Evolutionary conservation across 495 filamentous ascomycete genomes (phyloP).

Genomic region (Neurospora sp.): DNA sequence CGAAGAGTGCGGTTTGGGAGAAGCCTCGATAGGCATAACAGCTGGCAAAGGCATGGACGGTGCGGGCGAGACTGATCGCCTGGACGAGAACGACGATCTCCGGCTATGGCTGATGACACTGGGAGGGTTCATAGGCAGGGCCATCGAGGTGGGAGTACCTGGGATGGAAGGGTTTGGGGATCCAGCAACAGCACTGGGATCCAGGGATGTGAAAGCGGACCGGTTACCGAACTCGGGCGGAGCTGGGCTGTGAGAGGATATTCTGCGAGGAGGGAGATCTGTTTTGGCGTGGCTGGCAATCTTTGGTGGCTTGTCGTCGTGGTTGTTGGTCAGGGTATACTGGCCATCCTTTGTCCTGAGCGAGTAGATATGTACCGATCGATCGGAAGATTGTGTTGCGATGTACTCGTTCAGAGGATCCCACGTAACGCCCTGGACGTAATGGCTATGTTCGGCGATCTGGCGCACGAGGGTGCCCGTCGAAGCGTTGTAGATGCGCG

Average conservation of each 20-base stretch:
- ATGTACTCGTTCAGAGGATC: slow-evolving; percentile 97
- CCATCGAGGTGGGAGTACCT: slow-evolving; percentile 83
- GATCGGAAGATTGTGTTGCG: slow-evolving; percentile 94
- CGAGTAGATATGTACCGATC: slow-evolving; percentile 94
- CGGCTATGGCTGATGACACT: slow-evolving; percentile 78
- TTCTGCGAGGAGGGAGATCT: slow-evolving; percentile 81
- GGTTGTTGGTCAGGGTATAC: slow-evolving; percentile 55
- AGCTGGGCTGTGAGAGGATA: slow-evolving; percentile 87
- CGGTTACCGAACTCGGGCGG: slow-evolving; percentile 64
- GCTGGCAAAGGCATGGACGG: slow-evolving; percentile 91
- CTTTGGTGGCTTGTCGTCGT: slow-evolving; percentile 35
- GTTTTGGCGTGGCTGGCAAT: slow-evolving; percentile 58
- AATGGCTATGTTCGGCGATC: slow-evolving; percentile 98
- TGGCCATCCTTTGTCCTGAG: slow-evolving; percentile 94
- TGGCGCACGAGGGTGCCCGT: slow-evolving; percentile 86
- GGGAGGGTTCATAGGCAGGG: slow-evolving; percentile 95
- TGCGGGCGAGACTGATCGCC: slow-evolving; percentile 88
- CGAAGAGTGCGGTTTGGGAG: slow-evolving; percentile 59
- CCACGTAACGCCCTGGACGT: slow-evolving; percentile 98
- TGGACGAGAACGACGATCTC: slow-evolving; percentile 89
- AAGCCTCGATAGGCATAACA: slow-evolving; percentile 88
- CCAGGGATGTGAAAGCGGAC: slow-evolving; percentile 42
- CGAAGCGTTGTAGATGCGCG: slow-evolving; percentile 90
- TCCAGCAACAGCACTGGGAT: slow-evolving; percentile 48
- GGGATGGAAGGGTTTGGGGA: slow-evolving; percentile 88